A percentile compares a stretch with the other conserved stretches of the same genome.
Evolutionary conservation across 768 basidiomycete species (phyloP).

Genomic region (Suillus sp.): DNA sequence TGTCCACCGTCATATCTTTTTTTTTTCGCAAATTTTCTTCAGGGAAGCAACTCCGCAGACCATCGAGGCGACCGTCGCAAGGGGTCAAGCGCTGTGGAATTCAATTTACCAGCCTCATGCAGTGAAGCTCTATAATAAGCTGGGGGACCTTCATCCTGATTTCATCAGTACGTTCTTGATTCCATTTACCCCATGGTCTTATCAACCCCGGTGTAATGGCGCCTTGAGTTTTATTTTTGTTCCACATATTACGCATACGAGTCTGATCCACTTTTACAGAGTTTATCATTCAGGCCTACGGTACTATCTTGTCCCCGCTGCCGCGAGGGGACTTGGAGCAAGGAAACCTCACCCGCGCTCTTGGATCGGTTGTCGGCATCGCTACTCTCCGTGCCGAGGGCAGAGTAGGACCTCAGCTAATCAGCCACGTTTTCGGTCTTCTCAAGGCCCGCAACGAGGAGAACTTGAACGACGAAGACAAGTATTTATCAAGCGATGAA

Average conservation of each 20-base stretch:
- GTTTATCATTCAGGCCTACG: slow-evolving; percentile 87
- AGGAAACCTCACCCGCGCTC: slow-evolving; percentile 81
- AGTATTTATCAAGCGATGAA: slow-evolving; percentile 82
- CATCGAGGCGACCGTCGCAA: slow-evolving; percentile 66
- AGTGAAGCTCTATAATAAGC: slow-evolving; percentile 85
- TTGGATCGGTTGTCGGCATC: slow-evolving; percentile 84
- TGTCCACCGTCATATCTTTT: slow-evolving; percentile 17
- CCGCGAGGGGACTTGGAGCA: slow-evolving; percentile 68
- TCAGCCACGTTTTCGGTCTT: slow-evolving; percentile 87
- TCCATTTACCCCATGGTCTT: slow-evolving; percentile 37
- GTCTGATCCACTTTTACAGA: slow-evolving; percentile 44
- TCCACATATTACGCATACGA: slow-evolving; percentile 27
- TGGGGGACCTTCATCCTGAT: slow-evolving; percentile 89
- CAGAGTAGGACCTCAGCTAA: slow-evolving; percentile 83
- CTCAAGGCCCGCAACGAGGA: slow-evolving; percentile 75
- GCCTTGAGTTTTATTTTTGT: slow-evolving; percentile 34
- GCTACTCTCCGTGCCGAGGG: slow-evolving; percentile 85
- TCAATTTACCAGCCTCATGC: slow-evolving; percentile 89
- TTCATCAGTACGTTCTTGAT: slow-evolving; percentile 75
- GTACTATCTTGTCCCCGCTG: slow-evolving; percentile 73
- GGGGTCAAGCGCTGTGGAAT: slow-evolving; percentile 78
- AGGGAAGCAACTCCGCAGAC: slow-evolving; percentile 64
- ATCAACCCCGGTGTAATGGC: slow-evolving; percentile 35
- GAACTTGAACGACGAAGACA: slow-evolving; percentile 67
- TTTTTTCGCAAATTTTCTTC: slow-evolving; percentile 10